Conservation (phyloP, 2,329 filamentous ascomycete species). For the Calonectria pseudoturangicola region DNA sequence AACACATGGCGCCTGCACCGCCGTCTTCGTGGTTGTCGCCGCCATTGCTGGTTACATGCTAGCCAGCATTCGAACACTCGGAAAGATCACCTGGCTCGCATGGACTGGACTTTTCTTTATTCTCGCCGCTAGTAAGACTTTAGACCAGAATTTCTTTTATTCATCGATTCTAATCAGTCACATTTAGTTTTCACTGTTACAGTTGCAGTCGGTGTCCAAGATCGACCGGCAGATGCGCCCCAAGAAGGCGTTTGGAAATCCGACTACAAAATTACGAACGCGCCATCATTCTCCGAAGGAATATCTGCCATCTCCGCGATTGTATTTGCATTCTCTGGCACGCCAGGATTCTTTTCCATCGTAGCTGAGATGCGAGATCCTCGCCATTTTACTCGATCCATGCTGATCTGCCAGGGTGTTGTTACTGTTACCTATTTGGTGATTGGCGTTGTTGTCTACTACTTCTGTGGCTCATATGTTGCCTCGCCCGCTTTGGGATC, state of each 20-base stretch:
- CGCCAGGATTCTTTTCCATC: constrained; percentile 16
- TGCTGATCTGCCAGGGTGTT: constrained; percentile 53
- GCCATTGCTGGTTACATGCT: constrained; percentile 14
- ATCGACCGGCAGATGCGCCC: constrained; percentile 46
- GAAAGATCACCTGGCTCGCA: constrained; percentile 28
- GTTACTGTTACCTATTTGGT: constrained; percentile 59
- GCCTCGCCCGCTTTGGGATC: constrained; percentile 68
- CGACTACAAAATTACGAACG: constrained; percentile 55
- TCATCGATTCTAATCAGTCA: not conserved
- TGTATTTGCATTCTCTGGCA: constrained; percentile 56
- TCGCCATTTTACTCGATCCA: constrained; percentile 50
- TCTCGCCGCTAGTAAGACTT: constrained; percentile 42
- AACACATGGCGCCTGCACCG: constrained; percentile 23
- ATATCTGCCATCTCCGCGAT: constrained; percentile 59
- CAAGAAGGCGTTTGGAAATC: constrained; percentile 52
- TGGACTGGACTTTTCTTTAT: constrained; percentile 27
- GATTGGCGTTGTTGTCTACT: constrained; percentile 64
- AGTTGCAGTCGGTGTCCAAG: constrained; percentile 48
- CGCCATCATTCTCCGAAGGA: constrained; percentile 56
- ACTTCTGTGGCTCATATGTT: constrained; percentile 67
- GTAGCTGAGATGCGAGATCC: constrained; percentile 48
- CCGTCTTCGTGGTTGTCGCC: constrained; percentile 33
- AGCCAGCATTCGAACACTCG: constrained; percentile 26
- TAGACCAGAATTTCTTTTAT: too few species aligned
- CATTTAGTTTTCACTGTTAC: constrained; percentile 47